Conservation (phyloP, 108 stramenopile species). For the Cyclotella choctawhatcheeana region DNA sequence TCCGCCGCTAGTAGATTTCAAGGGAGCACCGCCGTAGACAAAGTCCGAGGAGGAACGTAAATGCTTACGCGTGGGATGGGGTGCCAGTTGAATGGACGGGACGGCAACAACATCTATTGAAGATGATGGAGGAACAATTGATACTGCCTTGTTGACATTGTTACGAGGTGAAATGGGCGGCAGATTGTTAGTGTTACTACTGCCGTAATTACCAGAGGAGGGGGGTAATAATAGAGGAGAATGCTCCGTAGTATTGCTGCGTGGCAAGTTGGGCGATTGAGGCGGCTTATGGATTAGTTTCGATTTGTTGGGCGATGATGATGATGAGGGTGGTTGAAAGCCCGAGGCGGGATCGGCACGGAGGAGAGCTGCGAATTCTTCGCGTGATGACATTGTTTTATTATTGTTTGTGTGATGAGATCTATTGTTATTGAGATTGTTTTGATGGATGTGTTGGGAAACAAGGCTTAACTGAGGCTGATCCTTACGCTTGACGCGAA, state of each 20-base stretch:
- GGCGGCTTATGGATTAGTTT: constrained; percentile 19
- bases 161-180: constrained; percentile 5
- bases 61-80: not conserved
- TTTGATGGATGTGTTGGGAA: too few species aligned
- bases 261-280: constrained; percentile 28
- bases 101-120: not conserved
- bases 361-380: constrained; percentile 37
- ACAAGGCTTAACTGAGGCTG: too few species aligned
- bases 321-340: not conserved
- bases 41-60: constrained; percentile 33
- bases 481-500: too few species aligned
- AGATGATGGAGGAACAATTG: not conserved
- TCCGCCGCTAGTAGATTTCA: not conserved
- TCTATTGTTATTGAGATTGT: too few species aligned
- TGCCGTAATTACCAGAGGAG: constrained; percentile 1
- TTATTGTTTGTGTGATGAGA: too few species aligned
- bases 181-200: too few species aligned
- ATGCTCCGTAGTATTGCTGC: constrained; percentile 25
- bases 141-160: not conserved
- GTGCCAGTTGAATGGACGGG: too few species aligned
- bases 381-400: constrained; percentile 19
- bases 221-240: constrained; percentile 1
- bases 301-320: not conserved
- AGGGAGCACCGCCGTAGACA: not conserved
- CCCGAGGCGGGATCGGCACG: constrained; percentile 22